Evolutionary conservation across 352 stramenopile genomes (phyloP).

Genomic region (Phytophthora megakarya): DNA sequence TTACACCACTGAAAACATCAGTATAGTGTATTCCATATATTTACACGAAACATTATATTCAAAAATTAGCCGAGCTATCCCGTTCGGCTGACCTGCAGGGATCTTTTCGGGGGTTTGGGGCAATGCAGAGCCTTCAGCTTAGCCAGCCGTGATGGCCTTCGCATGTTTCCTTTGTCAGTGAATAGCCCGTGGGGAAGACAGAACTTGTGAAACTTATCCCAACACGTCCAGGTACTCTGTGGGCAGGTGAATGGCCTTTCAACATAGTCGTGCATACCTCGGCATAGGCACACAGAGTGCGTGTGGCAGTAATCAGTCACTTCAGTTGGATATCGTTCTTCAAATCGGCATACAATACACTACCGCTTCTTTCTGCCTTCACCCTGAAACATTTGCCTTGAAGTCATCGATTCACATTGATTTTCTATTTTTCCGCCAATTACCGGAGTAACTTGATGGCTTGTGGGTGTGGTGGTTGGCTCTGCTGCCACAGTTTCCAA

Average conservation of each 20-base stretch:
- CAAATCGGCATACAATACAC: conserved; percentile 15
- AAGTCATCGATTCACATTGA: not conserved
- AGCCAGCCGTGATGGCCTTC: not conserved
- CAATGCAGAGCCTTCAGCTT: conserved; percentile 6
- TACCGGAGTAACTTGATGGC: not conserved
- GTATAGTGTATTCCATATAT: too few species aligned
- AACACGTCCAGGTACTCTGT: conserved; percentile 13
- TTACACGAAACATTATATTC: not conserved
- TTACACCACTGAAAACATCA: too few species aligned
- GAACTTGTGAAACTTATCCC: conserved; percentile 14
- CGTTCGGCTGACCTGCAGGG: not conserved
- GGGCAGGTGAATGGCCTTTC: not conserved
- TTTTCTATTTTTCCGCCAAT: not conserved
- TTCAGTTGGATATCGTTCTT: conserved; percentile 12
- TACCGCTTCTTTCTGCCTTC: conserved; percentile 5
- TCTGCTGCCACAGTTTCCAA: not conserved
- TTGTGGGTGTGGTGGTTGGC: not conserved
- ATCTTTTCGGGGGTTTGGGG: not conserved
- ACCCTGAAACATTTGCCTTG: conserved; percentile 4
- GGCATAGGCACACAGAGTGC: conserved; percentile 10
- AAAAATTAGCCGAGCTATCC: not conserved
- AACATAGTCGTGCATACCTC: not conserved
- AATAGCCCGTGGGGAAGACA: conserved; percentile 12
- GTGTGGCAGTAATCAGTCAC: conserved; percentile 9
- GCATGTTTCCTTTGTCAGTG: conserved; percentile 5